Percentiles rank a stretch among this genome's conserved stretches.
Evolutionary conservation across 1,284 basidiomycete genomes (phyloP).

Genomic region (Ceratobasidium sp.): DNA sequence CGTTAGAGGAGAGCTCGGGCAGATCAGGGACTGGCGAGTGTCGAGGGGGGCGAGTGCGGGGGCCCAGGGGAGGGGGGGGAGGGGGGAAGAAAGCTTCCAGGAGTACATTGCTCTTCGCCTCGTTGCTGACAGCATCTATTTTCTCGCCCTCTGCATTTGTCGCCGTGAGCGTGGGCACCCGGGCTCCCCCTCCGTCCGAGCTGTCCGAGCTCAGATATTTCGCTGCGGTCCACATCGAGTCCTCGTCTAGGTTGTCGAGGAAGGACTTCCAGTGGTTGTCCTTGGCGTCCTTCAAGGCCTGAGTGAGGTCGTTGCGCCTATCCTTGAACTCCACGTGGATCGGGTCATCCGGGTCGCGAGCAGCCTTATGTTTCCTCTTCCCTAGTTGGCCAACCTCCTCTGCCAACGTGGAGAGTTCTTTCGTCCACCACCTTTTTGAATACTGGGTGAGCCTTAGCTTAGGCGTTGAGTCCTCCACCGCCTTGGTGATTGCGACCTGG

Average conservation of each 20-base stretch:
- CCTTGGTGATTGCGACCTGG: background rate
- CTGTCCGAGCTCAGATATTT: slow-evolving; percentile 13
- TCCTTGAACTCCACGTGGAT: background rate
- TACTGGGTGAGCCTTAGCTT: background rate
- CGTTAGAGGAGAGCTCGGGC: background rate
- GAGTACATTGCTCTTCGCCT: slow-evolving; percentile 38
- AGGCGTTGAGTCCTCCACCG: background rate
- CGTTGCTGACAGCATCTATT: background rate
- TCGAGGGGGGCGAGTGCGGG: background rate
- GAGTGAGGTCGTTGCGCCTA: slow-evolving; percentile 1
- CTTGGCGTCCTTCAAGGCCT: slow-evolving; percentile 35
- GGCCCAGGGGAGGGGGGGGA: background rate
- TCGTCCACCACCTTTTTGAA: slow-evolving; percentile 40
- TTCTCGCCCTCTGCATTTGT: background rate
- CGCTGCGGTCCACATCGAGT: slow-evolving; percentile 40
- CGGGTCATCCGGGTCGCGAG: background rate
- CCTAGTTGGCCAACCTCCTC: background rate
- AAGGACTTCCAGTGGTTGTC: slow-evolving; percentile 42
- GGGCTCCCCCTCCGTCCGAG: background rate
- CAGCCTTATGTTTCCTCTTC: background rate
- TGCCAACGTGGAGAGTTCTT: slow-evolving; percentile 21
- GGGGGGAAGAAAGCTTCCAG: slow-evolving; percentile 47
- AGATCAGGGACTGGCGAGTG: background rate
- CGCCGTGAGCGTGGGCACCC: slow-evolving; percentile 28
- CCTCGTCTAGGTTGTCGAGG: slow-evolving; percentile 33